These are phyloP conservation scores for Hyaloscypha bicolor DNA, from an alignment of 495 filamentous ascomycete species.

Conservation along the genomic window DNA sequence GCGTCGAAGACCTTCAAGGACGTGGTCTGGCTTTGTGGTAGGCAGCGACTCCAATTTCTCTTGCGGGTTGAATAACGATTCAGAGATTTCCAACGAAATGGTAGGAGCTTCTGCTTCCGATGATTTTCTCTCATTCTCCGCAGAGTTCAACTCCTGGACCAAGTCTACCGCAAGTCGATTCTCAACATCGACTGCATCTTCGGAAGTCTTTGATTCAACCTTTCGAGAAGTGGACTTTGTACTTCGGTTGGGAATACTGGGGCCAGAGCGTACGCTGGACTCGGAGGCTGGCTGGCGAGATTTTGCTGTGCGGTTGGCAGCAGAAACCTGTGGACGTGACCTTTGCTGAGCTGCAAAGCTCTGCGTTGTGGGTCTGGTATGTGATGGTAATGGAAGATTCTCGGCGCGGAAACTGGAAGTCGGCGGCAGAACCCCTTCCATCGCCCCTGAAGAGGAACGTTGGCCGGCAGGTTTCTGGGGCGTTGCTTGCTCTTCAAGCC, in stretches of 20 bases:
- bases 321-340: constrained; percentile 32
- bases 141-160: constrained; percentile 24
- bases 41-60: constrained; percentile 52
- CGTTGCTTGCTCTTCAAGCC: constrained; percentile 25
- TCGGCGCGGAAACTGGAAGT: not conserved
- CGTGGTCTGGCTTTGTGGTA: constrained; percentile 52
- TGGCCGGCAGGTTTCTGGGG: constrained; percentile 5
- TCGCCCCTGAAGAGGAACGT: not conserved
- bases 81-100: constrained; percentile 7
- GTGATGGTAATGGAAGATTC: not conserved
- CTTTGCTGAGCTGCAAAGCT: constrained; percentile 64
- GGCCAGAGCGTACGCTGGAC: constrained; percentile 25
- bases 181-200: constrained; percentile 25
- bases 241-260: constrained; percentile 31
- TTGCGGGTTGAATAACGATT: constrained; percentile 49
- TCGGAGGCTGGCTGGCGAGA: constrained; percentile 32
- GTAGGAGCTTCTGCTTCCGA: constrained; percentile 12
- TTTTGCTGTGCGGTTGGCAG: constrained; percentile 32
- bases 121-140: constrained; percentile 17
- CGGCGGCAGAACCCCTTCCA: constrained; percentile 7
- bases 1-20: constrained; percentile 49
- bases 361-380: constrained; percentile 48
- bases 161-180: constrained; percentile 30
- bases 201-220: constrained; percentile 14
- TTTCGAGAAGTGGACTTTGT: constrained; percentile 26